Percentiles rank a stretch among this genome's conserved stretches.
Conservation (phyloP, 2,329 filamentous ascomycete species). For the Aspergillus proliferans region DNA sequence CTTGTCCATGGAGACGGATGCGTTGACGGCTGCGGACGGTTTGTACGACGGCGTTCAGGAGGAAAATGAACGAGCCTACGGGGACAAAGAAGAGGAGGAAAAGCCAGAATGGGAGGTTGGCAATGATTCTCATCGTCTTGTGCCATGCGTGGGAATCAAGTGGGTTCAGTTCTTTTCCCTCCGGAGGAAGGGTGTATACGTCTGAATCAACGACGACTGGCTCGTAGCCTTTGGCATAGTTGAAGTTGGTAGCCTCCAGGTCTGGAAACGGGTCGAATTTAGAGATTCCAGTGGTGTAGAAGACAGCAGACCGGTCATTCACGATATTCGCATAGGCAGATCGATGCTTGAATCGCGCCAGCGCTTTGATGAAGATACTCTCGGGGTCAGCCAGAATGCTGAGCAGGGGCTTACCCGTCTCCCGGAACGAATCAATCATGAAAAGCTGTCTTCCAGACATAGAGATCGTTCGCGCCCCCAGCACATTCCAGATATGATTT, state of each 20-base stretch:
- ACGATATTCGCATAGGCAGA: slow-evolving; percentile 79
- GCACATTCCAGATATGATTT: slow-evolving; percentile 69
- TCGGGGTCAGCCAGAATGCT: slow-evolving; percentile 74
- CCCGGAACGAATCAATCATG: slow-evolving; percentile 75
- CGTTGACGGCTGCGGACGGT: slow-evolving; percentile 67
- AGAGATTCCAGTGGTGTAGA: slow-evolving; percentile 75
- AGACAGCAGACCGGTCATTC: slow-evolving; percentile 76
- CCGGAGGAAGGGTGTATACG: slow-evolving; percentile 23
- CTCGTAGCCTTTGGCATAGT: slow-evolving; percentile 67
- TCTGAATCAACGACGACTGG: slow-evolving; percentile 64
- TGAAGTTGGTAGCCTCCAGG: slow-evolving; percentile 60
- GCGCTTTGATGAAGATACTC: slow-evolving; percentile 76
- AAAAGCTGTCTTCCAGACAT: slow-evolving; percentile 83
- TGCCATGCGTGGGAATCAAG: slow-evolving; percentile 29
- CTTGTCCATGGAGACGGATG: slow-evolving; percentile 68
- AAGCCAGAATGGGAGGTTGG: slow-evolving; percentile 57
- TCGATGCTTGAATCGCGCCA: slow-evolving; percentile 68
- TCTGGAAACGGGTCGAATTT: slow-evolving; percentile 71
- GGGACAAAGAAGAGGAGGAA: slow-evolving; percentile 67
- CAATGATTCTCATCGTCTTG: slow-evolving; percentile 36
- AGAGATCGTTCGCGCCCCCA: slow-evolving; percentile 75
- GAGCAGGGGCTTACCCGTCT: slow-evolving; percentile 73
- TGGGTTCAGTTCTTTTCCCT: slow-evolving; percentile 11
- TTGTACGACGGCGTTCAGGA: slow-evolving; percentile 71
- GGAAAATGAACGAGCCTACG: slow-evolving; percentile 62